Percentiles rank a stretch among this genome's conserved stretches.
Evolutionary conservation across 768 basidiomycete species (phyloP).

Genomic region (Leccinum incarnatum): DNA sequence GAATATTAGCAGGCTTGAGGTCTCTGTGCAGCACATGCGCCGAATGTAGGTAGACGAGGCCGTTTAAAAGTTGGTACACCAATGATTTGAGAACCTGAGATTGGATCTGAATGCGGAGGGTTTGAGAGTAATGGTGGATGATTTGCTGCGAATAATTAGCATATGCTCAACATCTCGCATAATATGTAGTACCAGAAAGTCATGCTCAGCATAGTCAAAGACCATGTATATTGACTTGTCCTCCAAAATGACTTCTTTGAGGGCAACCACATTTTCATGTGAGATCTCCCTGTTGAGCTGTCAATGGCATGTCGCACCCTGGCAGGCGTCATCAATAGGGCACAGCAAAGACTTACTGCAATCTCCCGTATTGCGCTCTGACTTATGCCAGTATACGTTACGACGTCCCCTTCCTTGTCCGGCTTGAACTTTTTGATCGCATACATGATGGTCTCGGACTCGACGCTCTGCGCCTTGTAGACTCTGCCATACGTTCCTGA

Average conservation of each 20-base stretch:
- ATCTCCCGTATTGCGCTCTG: slow-evolving; percentile 98
- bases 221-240: slow-evolving; percentile 99
- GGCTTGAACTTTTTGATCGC: slow-evolving; percentile 99
- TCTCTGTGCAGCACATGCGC: slow-evolving; percentile 96
- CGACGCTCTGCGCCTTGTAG: slow-evolving; percentile 88
- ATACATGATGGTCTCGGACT: slow-evolving; percentile 67
- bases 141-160: slow-evolving; percentile 67
- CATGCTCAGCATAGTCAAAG: slow-evolving; percentile 98
- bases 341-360: slow-evolving; percentile 53
- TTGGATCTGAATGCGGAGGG: slow-evolving; percentile 73
- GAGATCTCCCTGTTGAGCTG: slow-evolving; percentile 87
- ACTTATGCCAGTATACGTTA: slow-evolving; percentile 95
- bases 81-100: slow-evolving; percentile 85
- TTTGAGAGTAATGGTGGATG: slow-evolving; percentile 96
- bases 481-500: slow-evolving; percentile 98
- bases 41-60: slow-evolving; percentile 91
- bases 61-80: slow-evolving; percentile 91
- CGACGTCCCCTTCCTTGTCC: slow-evolving; percentile 96
- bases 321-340: slow-evolving; percentile 16
- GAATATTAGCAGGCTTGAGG: slow-evolving; percentile 97
- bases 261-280: slow-evolving; percentile 87
- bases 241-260: slow-evolving; percentile 94
- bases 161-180: not conserved
- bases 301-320: not conserved
- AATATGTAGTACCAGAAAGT: slow-evolving; percentile 68